Evolutionary conservation across 2,329 filamentous ascomycete genomes (phyloP), one percentile per base, ranked within the genome.

Genomic region (Claviceps purpurea): DNA sequence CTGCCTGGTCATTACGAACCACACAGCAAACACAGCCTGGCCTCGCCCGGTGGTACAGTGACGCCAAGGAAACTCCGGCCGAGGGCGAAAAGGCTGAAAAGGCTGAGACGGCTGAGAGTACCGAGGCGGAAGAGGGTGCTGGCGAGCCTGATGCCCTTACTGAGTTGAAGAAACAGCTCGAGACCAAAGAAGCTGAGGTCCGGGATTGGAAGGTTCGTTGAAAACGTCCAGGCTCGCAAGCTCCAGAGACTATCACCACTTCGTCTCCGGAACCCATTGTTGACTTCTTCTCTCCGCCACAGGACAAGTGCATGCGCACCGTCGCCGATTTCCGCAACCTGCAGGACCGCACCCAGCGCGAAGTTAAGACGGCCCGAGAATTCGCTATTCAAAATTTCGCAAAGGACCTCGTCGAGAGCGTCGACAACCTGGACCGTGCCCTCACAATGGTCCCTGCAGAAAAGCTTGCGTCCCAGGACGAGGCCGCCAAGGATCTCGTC

Each of bases 261-360:
- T 10, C 7, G 3, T 5, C 24, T 41, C 5, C 37, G 0, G 5
- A 6, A 13, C 38, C 5, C 16, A 34, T 34, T 5, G 2, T 42
- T 3, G 20, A 34, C 10, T 13, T 18, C 11, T 22, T 13, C 30
- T n/a, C 45, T 20, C n/a, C 5, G 5, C 11, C 30, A 52, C 54
- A 97, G 93, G 93, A 97, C 73, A 93, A 89, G 75, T 94, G 89
- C 71, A 80, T 96, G 57, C 91, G 93, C 67, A 86, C 87, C 52
- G 83, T 97, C 58, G 93, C 93, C 71, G 93, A 98, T 64, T 97
- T 94, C 80, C 89, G 89, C 67, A 98, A 97, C 73, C 86, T 98
- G 50, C 91, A 97, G 74, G 89, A 96, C 65, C 88, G 93, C 65
- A 95, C 89, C 44, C 80, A 84, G 68, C 89, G 93, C 65, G 93